Evolutionary conservation across 371 early-diverging fungal genomes (phyloP), one percentile per base, ranked within the genome.

Genomic region (Actinomortierella wolfii): DNA sequence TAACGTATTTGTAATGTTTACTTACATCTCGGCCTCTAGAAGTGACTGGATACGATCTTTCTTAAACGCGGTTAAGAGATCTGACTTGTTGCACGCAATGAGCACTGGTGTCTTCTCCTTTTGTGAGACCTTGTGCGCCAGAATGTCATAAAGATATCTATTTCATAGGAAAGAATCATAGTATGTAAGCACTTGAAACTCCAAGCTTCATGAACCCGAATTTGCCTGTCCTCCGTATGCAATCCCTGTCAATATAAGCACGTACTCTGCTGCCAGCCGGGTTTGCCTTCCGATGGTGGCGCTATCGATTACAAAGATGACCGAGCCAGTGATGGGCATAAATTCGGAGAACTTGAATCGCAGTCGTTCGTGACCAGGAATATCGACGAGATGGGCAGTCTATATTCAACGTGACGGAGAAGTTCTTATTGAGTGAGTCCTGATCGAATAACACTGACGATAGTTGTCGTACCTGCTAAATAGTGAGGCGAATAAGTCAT

Each of bases 321-420:
- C 77, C 3, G 84, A 87, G 14, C 85, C 85, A 17, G 93, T 84
- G 4, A 86, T 81, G 2, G 89, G 84, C 63, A 91, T 76, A 61
- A 83, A 88, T 52, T 92, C 89, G 45, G 81, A 60, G 51, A 85
- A 88, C 61, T 89, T 85, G 69, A 86, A 90, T 3, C 92, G 86
- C 14, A 92, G 83, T 58, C 90, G 92, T 61, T 90, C 90, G 68
- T 94, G 94, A 11, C 96, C 96, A 11, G 96, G 96, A 18, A 95
- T 73, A 76, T 95, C 96, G 3, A 95, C 88, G n/a, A 93, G 60
- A 41, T 86, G 85, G 29, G 81, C 73, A 61, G 82, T 26, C 53
- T 79, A 48, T 44, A 28, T 20, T 26, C 8, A n/a, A n/a, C n/a
- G 24, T 45, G 40, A 15, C 47, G 44, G 47, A 29, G 8, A 51